Evolutionary conservation across 1,139 yeast species (phyloP), one percentile per base, ranked within the genome.

Genomic region (Nakaseomyces uthaithaninus): DNA sequence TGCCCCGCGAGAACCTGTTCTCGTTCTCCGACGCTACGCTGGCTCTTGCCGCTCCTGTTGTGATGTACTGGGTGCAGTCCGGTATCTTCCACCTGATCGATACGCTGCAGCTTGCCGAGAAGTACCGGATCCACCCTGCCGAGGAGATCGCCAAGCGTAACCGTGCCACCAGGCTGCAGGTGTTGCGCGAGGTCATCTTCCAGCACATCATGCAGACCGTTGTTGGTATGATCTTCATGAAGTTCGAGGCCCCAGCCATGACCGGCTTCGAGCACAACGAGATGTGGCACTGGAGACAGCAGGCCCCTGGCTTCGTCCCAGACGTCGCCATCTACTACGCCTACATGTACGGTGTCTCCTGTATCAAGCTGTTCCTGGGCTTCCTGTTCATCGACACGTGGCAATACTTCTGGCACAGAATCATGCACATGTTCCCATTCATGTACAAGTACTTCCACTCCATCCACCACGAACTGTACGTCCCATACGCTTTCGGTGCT

Each of bases 401-500:
- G 98, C 98, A 91, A 65, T 87, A 84, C 63, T 77, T 79, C 71
- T 69, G 87, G 48, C 98, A 91, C 61, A 74, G 95, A 48, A 60
- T 72, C 49, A 89, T 91, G 97, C 98, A 91, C 60, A 59, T 72
- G 58, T 85, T 84, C 70, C 79, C 78, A 58, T 66, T 70, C 45
- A 66, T 89, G 40, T 91, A 91, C 71, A 73, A 74, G 47, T 69
- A 77, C 45, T 83, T 86, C 68, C 98, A 91, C 63, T 85, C 97
- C 3, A 80, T 94, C 51, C 98, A 91, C 63, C 98, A 91, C 63
- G 69, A 93, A 40, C 70, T 91, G 39, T 89, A 91, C 56, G 96
- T 91, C 23, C 98, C 98, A 9, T 91, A 86, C 63, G 96, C 98
- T 1, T 89, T 74, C 62, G 98, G 98, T 37, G 98, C 98, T 3